Percentiles rank a stretch among this genome's conserved stretches.
These are phyloP conservation scores for Helichrysum umbraculigerum DNA, from an alignment of 129 eudicot genomes.

Conservation along the genomic window DNA sequence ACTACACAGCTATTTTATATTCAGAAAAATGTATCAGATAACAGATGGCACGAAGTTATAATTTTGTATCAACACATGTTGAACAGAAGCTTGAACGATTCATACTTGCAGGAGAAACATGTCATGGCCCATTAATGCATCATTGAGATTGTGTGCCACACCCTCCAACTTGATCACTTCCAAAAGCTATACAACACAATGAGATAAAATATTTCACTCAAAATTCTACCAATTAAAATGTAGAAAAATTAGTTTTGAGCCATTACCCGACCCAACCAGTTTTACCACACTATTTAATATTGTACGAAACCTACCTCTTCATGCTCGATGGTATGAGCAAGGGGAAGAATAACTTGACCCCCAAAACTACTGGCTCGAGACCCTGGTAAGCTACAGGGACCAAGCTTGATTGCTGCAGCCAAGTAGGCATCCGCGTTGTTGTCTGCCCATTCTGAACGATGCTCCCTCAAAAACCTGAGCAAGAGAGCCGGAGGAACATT, in stretches of 20 bases:
- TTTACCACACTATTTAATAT: not conserved
- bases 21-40: not conserved
- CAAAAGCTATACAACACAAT: constrained; percentile 51
- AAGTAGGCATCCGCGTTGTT: constrained; percentile 70
- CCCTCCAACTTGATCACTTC: constrained; percentile 91
- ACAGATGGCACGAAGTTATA: not conserved
- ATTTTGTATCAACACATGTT: not conserved
- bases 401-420: constrained; percentile 74
- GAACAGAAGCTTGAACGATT: not conserved
- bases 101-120: constrained; percentile 77
- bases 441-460: constrained; percentile 98
- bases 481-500: constrained; percentile 96
- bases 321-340: constrained; percentile 83
- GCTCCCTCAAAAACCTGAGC: constrained; percentile 77
- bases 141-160: constrained; percentile 53
- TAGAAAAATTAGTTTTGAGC: not conserved
- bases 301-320: constrained; percentile 61
- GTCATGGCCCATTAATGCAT: constrained; percentile 71
- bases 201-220: not conserved
- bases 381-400: constrained; percentile 72
- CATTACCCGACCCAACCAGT: not conserved
- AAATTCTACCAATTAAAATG: not conserved
- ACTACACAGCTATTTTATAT: constrained; percentile 59
- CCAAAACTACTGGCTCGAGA: constrained; percentile 63
- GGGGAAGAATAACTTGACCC: constrained; percentile 84